Percentiles rank a stretch among this genome's conserved stretches.
Conservation (phyloP, 305 asterid genomes). For the Solanum hybrid region DNA sequence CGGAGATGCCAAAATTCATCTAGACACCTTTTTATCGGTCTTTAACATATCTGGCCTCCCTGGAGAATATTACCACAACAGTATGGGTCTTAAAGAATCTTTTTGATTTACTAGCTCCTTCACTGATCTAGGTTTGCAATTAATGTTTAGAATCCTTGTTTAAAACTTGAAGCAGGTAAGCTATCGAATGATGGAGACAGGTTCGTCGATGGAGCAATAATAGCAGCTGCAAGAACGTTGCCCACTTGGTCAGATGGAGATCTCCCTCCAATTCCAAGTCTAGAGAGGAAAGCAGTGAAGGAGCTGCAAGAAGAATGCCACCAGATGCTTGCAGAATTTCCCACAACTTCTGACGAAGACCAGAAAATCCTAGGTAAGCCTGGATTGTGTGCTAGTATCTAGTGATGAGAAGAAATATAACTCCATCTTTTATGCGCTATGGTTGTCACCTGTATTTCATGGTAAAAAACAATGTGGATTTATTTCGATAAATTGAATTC, state of each 20-base stretch:
- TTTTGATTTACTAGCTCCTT: neutral
- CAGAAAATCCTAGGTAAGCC: constrained; percentile 64
- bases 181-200: constrained; percentile 43
- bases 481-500: neutral
- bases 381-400: constrained; percentile 7
- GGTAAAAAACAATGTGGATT: neutral
- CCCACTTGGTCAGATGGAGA: constrained; percentile 94
- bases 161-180: constrained; percentile 41
- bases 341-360: constrained; percentile 60
- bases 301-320: constrained; percentile 90
- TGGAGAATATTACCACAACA: constrained; percentile 72
- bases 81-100: constrained; percentile 24
- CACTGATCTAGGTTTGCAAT: neutral
- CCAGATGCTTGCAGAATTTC: constrained; percentile 62
- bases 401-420: neutral
- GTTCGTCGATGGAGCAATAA: constrained; percentile 83
- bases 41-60: constrained; percentile 86
- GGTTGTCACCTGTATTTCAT: neutral
- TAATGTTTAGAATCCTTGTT: constrained; percentile 9
- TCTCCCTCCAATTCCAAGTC: constrained; percentile 90
- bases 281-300: constrained; percentile 78
- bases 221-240: constrained; percentile 90
- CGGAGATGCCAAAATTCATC: constrained; percentile 61
- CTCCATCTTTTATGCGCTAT: neutral
- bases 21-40: constrained; percentile 83